Evolutionary conservation across 2,329 filamentous ascomycete species (phyloP).

Genomic region (Epichloe uncinata): DNA sequence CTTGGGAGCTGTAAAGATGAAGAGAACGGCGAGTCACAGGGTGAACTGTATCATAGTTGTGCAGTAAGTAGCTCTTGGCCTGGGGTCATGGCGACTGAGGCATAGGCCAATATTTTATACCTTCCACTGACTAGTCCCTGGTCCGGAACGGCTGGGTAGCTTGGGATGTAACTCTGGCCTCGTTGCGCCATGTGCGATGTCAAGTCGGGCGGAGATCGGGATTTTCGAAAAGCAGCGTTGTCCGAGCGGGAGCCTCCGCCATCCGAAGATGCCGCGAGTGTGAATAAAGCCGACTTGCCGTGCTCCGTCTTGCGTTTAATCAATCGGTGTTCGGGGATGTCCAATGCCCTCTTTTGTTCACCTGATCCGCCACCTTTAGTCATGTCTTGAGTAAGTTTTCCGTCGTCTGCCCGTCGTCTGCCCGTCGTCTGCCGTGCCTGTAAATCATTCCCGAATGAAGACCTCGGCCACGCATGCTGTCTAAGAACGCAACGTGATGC

Average conservation of each 20-base stretch:
- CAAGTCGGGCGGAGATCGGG: background rate
- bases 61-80: too few relatives aligned
- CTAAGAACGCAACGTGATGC: background rate
- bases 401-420: too few relatives aligned
- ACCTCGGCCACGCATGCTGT: background rate
- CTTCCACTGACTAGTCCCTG: background rate
- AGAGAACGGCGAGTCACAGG: too few relatives aligned
- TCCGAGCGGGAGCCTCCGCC: background rate
- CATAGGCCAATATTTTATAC: too few relatives aligned
- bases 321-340: background rate
- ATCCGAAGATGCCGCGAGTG: constrained; percentile 1
- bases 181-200: background rate
- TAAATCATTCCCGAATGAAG: background rate
- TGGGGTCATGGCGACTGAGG: too few relatives aligned
- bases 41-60: too few relatives aligned
- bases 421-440: background rate
- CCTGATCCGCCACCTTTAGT: too few relatives aligned
- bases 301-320: background rate
- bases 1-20: too few relatives aligned
- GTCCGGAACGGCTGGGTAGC: background rate
- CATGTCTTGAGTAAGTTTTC: too few relatives aligned
- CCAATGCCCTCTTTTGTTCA: background rate
- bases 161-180: background rate
- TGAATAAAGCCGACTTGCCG: background rate
- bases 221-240: background rate